A percentile compares a stretch with the other conserved stretches of the same genome.
These are phyloP conservation scores for Termitomyces sp. DNA, from an alignment of 768 basidiomycete species.

Conservation along the genomic window DNA sequence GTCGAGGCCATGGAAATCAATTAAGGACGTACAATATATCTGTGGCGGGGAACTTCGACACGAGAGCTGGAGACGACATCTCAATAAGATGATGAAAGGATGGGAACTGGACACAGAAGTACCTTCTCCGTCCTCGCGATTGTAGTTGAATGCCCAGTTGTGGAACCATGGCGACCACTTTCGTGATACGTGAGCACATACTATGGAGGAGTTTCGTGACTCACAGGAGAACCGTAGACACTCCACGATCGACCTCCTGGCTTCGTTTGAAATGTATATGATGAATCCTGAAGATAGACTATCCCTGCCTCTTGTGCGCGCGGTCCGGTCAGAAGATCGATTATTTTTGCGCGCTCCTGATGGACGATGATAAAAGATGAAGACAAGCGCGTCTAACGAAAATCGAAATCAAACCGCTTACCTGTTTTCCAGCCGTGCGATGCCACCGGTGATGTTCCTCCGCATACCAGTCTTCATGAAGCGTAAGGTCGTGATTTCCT, in stretches of 20 bases:
- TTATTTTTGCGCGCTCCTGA: not conserved
- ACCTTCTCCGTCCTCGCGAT: not conserved
- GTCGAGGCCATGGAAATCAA: conserved; percentile 3
- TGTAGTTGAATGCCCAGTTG: not conserved
- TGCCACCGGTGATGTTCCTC: not conserved
- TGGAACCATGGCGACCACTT: conserved; percentile 2
- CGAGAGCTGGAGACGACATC: not conserved
- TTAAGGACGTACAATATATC: conserved; percentile 14
- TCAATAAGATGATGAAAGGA: not conserved
- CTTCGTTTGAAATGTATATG: not conserved
- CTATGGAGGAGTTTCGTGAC: not conserved
- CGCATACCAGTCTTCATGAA: not conserved
- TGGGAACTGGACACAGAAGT: too few relatives aligned
- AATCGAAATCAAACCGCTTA: not conserved
- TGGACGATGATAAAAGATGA: not conserved
- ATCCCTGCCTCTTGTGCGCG: not conserved
- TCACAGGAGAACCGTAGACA: conserved; percentile 1
- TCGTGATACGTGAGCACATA: not conserved
- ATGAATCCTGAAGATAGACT: not conserved
- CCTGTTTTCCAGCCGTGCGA: not conserved
- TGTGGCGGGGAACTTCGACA: not conserved
- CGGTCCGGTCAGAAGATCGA: not conserved
- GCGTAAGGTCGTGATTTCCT: not conserved
- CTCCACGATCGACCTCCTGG: not conserved
- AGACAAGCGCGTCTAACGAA: too few relatives aligned